A percentile compares a stretch with the other conserved stretches of the same genome.
These are phyloP conservation scores for Hypoxylon sp. DNA, from an alignment of 2,329 filamentous ascomycete genomes.

Conservation along the genomic window DNA sequence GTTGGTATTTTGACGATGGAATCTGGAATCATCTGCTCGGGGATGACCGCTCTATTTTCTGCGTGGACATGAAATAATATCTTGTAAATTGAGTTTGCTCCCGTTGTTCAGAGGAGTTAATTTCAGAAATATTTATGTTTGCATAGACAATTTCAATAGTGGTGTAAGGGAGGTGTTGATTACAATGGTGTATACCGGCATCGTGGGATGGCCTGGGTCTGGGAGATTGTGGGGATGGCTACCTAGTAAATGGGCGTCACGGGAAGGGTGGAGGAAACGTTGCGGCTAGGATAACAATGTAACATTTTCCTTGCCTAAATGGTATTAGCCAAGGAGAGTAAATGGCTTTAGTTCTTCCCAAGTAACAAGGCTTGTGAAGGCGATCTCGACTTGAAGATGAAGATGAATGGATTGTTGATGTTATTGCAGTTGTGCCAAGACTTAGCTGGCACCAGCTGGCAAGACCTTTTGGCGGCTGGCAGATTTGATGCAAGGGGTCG, in stretches of 20 bases:
- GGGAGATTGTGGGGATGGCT: constrained; percentile 9
- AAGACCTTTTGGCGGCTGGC: background rate
- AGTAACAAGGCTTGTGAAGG: background rate
- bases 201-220: background rate
- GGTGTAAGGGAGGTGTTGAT: background rate
- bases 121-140: constrained; percentile 1
- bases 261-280: constrained; percentile 24
- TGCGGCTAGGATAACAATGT: constrained; percentile 21
- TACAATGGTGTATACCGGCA: background rate
- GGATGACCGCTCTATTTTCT: background rate
- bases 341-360: background rate
- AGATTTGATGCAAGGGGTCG: background rate
- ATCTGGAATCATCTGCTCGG: background rate
- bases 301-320: constrained; percentile 1
- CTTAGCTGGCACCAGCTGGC: constrained; percentile 13
- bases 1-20: background rate
- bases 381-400: background rate
- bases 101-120: too few species aligned
- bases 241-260: constrained; percentile 11
- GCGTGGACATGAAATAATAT: too few species aligned
- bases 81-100: too few species aligned
- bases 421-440: background rate
- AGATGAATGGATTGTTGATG: background rate
- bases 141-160: constrained; percentile 1
- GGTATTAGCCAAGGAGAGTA: background rate